Base-by-base conservation (phyloP, 2,329 filamentous ascomycete species). In the Akanthomyces muscarius region DNA sequence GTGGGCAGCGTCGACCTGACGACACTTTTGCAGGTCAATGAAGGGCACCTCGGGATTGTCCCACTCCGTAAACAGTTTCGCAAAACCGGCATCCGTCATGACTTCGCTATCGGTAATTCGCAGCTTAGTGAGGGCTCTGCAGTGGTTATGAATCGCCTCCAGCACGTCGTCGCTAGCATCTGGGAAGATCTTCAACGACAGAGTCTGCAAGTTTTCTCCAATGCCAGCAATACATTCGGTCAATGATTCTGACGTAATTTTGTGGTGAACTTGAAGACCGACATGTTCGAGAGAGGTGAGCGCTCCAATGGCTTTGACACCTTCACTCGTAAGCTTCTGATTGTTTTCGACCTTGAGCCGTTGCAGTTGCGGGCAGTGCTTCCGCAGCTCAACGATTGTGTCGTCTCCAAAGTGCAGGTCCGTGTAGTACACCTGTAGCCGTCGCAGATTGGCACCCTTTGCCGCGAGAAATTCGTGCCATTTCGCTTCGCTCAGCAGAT, bases 311-410 rank as follows among this genome's bases (percentile, higher is more conserved):
- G 84, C 78, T 53, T 81, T 77, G 52, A 97, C 78, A 13, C 90
- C 88, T 14, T 81, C 77, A 62, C 87, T 82, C 0, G 86, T 87
- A 23, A 95, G 78, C 66, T 87, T 84, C 70, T 92, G 90, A 73
- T 95, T 96, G 70, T 92, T 86, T 68, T 87, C 86, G 42, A 97
- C 79, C 75, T 97, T 97, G 58, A 98, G 80, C 4, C 90, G 87
- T 54, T 80, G 81, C 16, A 98, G 80, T 25, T 86, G 83, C 0
- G 87, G 86, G 68, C 91, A 94, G 64, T 83, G 76, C 7, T 81
- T 77, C 28, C 82, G 80, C 64, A 97, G 78, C n/a, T 82, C 74
- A 16, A 79, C 72, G 1, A 95, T 78, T 1, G 85, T 85, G 8
- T 89, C 83, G 65, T 97, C 88, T 47, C 88, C 86, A 67, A 98